phyloP scores from a whole-genome alignment of 208 protist genomes.

The Vickermania spadyakhi region DNA sequence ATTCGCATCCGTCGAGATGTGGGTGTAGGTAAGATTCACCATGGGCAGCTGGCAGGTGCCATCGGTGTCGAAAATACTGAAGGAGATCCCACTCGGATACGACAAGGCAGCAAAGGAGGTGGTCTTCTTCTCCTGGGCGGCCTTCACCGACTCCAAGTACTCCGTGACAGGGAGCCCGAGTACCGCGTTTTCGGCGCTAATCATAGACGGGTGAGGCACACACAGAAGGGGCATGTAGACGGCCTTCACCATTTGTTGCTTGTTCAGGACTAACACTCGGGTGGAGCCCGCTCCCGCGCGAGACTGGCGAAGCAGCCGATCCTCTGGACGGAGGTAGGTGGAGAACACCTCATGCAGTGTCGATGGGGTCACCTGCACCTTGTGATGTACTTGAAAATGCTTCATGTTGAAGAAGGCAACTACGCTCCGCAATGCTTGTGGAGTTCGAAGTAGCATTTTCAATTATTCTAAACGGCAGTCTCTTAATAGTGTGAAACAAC shows the following conservation, averaged over 20 bases:
- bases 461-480: too few species aligned
- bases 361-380: constrained; percentile 28
- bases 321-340: constrained; percentile 27
- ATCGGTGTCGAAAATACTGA: constrained; percentile 11
- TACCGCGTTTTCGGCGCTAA: constrained; percentile 21
- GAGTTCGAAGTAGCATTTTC: background rate
- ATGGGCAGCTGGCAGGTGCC: constrained; percentile 10
- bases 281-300: constrained; percentile 33
- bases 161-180: constrained; percentile 47
- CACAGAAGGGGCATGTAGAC: constrained; percentile 69
- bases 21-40: constrained; percentile 8
- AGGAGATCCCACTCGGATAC: constrained; percentile 13
- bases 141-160: constrained; percentile 27
- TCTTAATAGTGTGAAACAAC: too few species aligned
- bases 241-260: constrained; percentile 65
- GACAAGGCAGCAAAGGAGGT: constrained; percentile 14
- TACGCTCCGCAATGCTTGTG: constrained; percentile 14
- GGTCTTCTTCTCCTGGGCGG: constrained; percentile 1
- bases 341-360: constrained; percentile 26
- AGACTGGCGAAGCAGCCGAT: constrained; percentile 70
- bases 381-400: constrained; percentile 52
- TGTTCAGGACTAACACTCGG: constrained; percentile 75
- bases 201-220: constrained; percentile 44
- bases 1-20: background rate
- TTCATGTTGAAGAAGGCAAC: constrained; percentile 84